A percentile compares a stretch with the other conserved stretches of the same genome.
Conservation (phyloP, 345 rosid species). For the Murraya koenigii region DNA sequence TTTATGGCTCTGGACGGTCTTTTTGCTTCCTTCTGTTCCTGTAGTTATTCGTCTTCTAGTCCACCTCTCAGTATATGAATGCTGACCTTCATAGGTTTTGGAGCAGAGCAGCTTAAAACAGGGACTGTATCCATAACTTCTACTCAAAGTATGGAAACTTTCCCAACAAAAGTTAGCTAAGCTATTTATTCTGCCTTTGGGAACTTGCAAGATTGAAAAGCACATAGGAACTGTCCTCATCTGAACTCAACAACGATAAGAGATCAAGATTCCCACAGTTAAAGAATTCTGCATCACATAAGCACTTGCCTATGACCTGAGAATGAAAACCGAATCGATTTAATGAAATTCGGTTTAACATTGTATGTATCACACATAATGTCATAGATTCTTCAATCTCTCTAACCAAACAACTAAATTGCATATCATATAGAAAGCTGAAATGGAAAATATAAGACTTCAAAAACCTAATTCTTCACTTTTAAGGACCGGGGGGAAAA, state of each 20-base stretch:
- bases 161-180: constrained; percentile 46
- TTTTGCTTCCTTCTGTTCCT: constrained; percentile 35
- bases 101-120: constrained; percentile 36
- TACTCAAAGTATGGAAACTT: constrained; percentile 35
- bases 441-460: neutral
- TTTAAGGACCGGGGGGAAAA: neutral
- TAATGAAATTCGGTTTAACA: neutral
- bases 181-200: constrained; percentile 48
- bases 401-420: neutral
- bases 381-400: neutral
- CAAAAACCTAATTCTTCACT: neutral
- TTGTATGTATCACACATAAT: neutral
- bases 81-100: constrained; percentile 52
- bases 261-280: constrained; percentile 15
- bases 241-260: constrained; percentile 25
- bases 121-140: constrained; percentile 26
- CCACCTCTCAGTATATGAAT: constrained; percentile 46
- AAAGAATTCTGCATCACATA: constrained; percentile 19
- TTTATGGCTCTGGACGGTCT: constrained; percentile 31
- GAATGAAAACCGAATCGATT: constrained; percentile 10
- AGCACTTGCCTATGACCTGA: constrained; percentile 26
- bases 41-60: constrained; percentile 51
- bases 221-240: constrained; percentile 54
- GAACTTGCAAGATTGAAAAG: constrained; percentile 59
- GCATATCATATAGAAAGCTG: neutral